phyloP scores from a whole-genome alignment of 2,329 filamentous ascomycete genomes.

The Phyllosticta capitalensis region DNA sequence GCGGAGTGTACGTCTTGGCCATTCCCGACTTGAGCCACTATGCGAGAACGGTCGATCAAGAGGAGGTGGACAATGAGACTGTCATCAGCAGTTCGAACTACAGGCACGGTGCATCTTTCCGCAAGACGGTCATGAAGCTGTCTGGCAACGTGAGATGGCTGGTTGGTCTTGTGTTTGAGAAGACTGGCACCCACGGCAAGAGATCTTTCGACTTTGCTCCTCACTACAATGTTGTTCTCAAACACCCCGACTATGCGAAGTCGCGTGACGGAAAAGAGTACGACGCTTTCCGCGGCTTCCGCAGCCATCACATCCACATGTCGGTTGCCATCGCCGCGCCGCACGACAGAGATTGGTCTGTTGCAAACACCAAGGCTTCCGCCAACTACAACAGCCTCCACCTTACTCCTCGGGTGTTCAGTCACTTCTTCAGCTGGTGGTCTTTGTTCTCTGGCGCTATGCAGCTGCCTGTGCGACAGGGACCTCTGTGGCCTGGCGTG shows the following conservation, averaged over 20 bases:
- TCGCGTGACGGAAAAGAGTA: slow-evolving; percentile 51
- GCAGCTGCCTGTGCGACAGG: slow-evolving; percentile 89
- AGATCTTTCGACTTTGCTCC: slow-evolving; percentile 83
- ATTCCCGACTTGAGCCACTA: slow-evolving; percentile 89
- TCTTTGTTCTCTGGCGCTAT: slow-evolving; percentile 90
- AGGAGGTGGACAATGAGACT: slow-evolving; percentile 45
- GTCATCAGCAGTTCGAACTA: slow-evolving; percentile 53
- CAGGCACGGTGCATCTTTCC: slow-evolving; percentile 75
- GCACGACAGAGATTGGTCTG: slow-evolving; percentile 74
- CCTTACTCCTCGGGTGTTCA: slow-evolving; percentile 90
- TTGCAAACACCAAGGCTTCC: slow-evolving; percentile 64
- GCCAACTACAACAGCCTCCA: slow-evolving; percentile 95
- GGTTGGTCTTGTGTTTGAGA: slow-evolving; percentile 84
- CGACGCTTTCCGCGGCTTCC: slow-evolving; percentile 93
- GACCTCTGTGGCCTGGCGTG: slow-evolving; percentile 77
- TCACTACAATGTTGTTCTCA: slow-evolving; percentile 84
- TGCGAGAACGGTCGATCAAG: slow-evolving; percentile 55
- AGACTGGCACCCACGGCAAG: slow-evolving; percentile 59
- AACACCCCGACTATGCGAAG: slow-evolving; percentile 66
- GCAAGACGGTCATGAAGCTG: slow-evolving; percentile 97
- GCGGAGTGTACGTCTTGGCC: slow-evolving; percentile 88
- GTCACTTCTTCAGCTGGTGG: slow-evolving; percentile 98
- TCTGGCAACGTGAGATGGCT: slow-evolving; percentile 94
- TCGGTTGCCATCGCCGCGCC: slow-evolving; percentile 87
- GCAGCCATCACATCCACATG: slow-evolving; percentile 92